Evolutionary conservation across 306 rosid genomes (phyloP), one percentile per base, ranked within the genome.

Genomic region (Cucumis cinereus): DNA sequence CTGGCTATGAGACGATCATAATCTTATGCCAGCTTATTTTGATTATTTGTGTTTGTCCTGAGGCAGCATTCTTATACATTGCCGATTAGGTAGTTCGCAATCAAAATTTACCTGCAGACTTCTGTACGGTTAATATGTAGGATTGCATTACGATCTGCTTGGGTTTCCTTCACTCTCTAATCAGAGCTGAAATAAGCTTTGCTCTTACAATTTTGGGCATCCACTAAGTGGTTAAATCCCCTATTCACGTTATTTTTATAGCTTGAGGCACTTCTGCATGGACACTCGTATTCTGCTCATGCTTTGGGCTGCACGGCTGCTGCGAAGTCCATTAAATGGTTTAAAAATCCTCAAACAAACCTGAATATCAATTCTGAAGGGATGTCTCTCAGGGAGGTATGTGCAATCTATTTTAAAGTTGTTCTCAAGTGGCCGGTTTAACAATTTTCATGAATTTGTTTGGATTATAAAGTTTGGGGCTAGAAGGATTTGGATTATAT

Each of bases 251-350:
- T 56, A 83, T 82, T 85, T 84, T 82, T 84, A 59, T 47, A 91
- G 98, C 91, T 87, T 75, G 85, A 78, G 81, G 98, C 98, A 63
- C 98, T 94, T 73, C 81, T 94, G 87, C 98, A 94, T 54, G 98
- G 98, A 36, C 98, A 94, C 82, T 94, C 97, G 59, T 94, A 91
- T 79, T 20, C 97, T 54, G 98, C 90, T 69, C 98, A 94, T 86
- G 95, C 95, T 55, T 80, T 94, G 83, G 98, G 98, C 67, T 94
- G 98, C 84, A 86, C 93, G 72, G 96, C 97, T 59, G 93, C 97
- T 73, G 90, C 81, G 28, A 90, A 91, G 81, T 85, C 98, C 77
- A 91, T 91, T 79, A 84, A 86, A 74, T 90, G 96, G 98, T 94
- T 94, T 78, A 94, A 89, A 82, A 93, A 89, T 82, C 88, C 97